Percentiles rank a stretch among this genome's conserved stretches.
Evolutionary conservation across 495 filamentous ascomycete species (phyloP).

Genomic region (Pyrenopolyporus hunteri): DNA sequence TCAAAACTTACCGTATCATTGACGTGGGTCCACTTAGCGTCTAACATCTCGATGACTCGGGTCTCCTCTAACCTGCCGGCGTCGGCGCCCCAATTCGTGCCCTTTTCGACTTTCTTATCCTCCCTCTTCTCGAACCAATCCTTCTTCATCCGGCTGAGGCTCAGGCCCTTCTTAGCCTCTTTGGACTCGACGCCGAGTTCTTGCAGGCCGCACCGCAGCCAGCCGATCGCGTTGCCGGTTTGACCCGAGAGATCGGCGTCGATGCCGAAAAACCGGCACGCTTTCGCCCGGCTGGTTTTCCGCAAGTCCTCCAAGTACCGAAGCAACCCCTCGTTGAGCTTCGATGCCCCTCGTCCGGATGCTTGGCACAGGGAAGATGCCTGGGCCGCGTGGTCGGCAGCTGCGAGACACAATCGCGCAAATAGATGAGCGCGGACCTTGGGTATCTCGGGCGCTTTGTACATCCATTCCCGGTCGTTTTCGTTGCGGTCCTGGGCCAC

Average conservation of each 20-base stretch:
- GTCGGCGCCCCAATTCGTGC: constrained; percentile 77
- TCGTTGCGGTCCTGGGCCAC: constrained; percentile 78
- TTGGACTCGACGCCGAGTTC: constrained; percentile 66
- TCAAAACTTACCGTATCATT: constrained; percentile 82
- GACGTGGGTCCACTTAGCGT: constrained; percentile 86
- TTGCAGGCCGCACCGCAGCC: constrained; percentile 74
- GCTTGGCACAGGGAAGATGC: constrained; percentile 60
- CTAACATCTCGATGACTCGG: constrained; percentile 83
- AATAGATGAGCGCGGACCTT: constrained; percentile 88
- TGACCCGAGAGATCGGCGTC: constrained; percentile 84
- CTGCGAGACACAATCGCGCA: constrained; percentile 82
- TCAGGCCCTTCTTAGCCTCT: constrained; percentile 54
- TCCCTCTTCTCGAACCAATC: constrained; percentile 72
- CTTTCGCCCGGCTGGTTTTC: constrained; percentile 75
- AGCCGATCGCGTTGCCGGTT: constrained; percentile 81
- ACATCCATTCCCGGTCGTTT: constrained; percentile 91
- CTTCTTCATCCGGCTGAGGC: constrained; percentile 73
- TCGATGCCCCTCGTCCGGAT: constrained; percentile 42
- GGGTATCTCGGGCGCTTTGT: constrained; percentile 80
- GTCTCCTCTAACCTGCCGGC: constrained; percentile 84
- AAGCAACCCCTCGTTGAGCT: constrained; percentile 67
- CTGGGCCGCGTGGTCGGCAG: constrained; percentile 68
- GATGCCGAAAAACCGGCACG: constrained; percentile 87
- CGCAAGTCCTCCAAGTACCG: constrained; percentile 76
- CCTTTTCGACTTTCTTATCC: constrained; percentile 71